Evolutionary conservation across 108 stramenopile species (phyloP).

Genomic region (Tribonema minus): DNA sequence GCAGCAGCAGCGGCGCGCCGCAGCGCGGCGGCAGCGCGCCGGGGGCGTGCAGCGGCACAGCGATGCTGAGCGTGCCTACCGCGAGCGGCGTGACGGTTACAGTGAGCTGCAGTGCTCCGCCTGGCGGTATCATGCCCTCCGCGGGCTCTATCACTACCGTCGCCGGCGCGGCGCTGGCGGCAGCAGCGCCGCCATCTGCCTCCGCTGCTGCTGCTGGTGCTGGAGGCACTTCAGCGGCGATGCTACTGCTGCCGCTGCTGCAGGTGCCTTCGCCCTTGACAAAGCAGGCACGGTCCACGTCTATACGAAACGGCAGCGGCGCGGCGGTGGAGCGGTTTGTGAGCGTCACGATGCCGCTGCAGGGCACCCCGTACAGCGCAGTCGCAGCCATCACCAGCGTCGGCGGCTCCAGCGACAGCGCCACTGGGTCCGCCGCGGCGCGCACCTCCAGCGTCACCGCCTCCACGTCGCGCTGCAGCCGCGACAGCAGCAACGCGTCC

Average conservation of each 20-base stretch:
- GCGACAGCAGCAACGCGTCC: not conserved
- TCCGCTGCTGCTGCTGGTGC: no score
- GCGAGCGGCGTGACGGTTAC: not conserved
- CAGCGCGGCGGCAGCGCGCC: not conserved
- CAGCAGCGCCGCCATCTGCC: no score
- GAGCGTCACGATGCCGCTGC: not conserved
- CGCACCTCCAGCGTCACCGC: not conserved
- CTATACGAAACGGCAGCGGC: not conserved
- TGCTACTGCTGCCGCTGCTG: not conserved
- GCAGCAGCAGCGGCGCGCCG: not conserved
- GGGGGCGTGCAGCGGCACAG: not conserved
- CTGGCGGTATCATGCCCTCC: not conserved
- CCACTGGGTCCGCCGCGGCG: conserved; percentile 8
- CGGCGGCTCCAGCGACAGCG: conserved; percentile 5
- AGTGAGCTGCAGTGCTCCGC: not conserved
- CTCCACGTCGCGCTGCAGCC: not conserved
- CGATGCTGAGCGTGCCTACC: not conserved
- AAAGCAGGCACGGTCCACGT: not conserved
- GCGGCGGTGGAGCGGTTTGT: not conserved
- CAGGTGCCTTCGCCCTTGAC: not conserved
- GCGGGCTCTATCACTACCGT: not conserved
- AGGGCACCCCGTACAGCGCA: conserved; percentile 3
- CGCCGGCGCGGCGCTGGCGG: no score
- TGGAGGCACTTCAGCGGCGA: no score
- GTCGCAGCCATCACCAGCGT: conserved; percentile 13